Percentiles rank a stretch among this genome's conserved stretches.
Conservation (phyloP, 257 asterid species). For the Nyctanthes arbortristis region DNA sequence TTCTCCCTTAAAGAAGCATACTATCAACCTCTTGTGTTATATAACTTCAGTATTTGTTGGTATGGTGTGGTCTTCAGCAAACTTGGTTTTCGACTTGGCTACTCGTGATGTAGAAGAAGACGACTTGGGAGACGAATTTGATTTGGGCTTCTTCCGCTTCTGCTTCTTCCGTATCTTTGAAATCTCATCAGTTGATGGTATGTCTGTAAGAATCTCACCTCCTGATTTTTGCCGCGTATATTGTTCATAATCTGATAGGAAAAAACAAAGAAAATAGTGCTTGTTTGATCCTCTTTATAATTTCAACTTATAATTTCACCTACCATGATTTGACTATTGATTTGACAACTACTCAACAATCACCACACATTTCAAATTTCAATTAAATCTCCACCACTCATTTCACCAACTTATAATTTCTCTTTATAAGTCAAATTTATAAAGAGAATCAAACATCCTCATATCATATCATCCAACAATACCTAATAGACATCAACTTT, state of each 20-base stretch:
- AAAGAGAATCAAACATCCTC: no score
- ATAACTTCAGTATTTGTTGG: conserved; percentile 36
- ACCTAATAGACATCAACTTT: no score
- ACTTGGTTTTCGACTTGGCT: conserved; percentile 51
- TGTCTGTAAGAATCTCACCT: conserved; percentile 33
- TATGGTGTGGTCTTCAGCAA: conserved; percentile 40
- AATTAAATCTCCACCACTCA: no score
- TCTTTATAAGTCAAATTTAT: no score
- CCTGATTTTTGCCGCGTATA: conserved; percentile 38
- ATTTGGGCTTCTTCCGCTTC: conserved; percentile 57
- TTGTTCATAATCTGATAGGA: conserved; percentile 45
- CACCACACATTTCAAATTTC: no score
- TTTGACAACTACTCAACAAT: no score
- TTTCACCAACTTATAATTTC: no score
- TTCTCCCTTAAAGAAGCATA: neutral
- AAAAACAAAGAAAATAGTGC: neutral
- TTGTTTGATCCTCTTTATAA: no score
- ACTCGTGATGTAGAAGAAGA: conserved; percentile 41
- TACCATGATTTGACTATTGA: no score
- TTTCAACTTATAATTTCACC: no score
- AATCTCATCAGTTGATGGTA: conserved; percentile 31
- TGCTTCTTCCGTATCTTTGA: conserved; percentile 48
- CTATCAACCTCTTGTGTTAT: conserved; percentile 9
- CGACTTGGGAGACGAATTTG: conserved; percentile 46
- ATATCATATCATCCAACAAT: no score